Evolutionary conservation across 1,284 basidiomycete species (phyloP).

Genomic region (Cutaneotrichosporon curvatum): DNA sequence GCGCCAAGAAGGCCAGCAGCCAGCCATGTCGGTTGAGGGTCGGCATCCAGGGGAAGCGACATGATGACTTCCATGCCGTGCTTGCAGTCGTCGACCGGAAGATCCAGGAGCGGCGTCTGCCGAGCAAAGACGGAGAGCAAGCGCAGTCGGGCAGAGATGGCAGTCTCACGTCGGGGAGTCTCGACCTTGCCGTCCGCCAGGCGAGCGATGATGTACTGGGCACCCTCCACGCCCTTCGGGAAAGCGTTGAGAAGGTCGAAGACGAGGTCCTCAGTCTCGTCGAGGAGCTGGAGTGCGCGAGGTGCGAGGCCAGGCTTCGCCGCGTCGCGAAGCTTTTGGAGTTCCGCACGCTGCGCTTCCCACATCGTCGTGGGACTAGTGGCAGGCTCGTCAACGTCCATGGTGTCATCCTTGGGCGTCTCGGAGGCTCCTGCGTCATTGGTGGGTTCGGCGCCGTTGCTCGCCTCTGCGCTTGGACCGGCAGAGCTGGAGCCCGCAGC

Average conservation of each 20-base stretch:
- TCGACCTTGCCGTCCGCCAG: constrained; percentile 34
- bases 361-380: constrained; percentile 12
- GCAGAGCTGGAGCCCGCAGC: not conserved
- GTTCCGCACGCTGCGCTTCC: constrained; percentile 41
- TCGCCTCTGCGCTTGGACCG: not conserved
- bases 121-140: constrained; percentile 66
- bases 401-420: constrained; percentile 19
- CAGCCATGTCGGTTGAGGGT: constrained; percentile 65
- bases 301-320: constrained; percentile 60
- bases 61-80: constrained; percentile 59
- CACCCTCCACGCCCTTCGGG: constrained; percentile 46
- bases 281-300: constrained; percentile 69
- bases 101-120: constrained; percentile 9
- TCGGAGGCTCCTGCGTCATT: constrained; percentile 1
- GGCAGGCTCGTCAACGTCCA: constrained; percentile 16
- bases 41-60: constrained; percentile 51
- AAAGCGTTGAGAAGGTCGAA: constrained; percentile 83
- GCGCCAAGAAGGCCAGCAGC: constrained; percentile 67
- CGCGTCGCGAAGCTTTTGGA: constrained; percentile 62
- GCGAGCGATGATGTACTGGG: constrained; percentile 23
- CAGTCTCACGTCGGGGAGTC: constrained; percentile 48
- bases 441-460: constrained; percentile 4
- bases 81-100: constrained; percentile 32
- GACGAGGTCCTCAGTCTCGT: constrained; percentile 76
- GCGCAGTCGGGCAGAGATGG: constrained; percentile 72